Base-by-base conservation (phyloP, 108 stramenopile species). In the Thalassiosira profunda region DNA sequence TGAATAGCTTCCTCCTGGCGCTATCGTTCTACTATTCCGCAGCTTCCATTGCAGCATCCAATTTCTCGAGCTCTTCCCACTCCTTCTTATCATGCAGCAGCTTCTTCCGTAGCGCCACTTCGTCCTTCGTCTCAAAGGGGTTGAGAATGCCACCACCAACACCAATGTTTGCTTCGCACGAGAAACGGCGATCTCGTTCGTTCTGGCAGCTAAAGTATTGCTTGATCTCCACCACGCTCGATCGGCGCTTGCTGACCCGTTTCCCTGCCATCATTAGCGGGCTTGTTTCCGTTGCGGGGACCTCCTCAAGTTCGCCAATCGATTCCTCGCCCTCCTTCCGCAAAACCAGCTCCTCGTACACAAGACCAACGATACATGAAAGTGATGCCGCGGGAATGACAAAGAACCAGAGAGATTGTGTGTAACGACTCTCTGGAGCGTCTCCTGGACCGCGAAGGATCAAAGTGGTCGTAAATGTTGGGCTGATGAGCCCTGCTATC, bases 171-270 rank as follows among this genome's bases (percentile, higher is more conserved):
- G 62, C 47, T 28, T 63, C 62, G 20, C 47, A 28, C 47, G 62
- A 63, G 24, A 41, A 25, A 7, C 80, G 74, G 10, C 70, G 58
- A 44, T 49, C 51, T 5, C 76, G 64, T 43, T 76, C 75, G 0
- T 61, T 64, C 28, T 34, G 26, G 23, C 54, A 34, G 4, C 38
- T 49, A 41, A 69, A 69, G 35, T 52, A 52, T 62, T 74, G 65
- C 33, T 58, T 36, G 10, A 78, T 69, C 20, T 25, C 29, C 0
- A 69, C 38, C 29, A 69, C 40, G 51, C 72, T 79, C 4, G 77
- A 78, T 40, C 81, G 72, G 18, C 72, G 66, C 30, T 31, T 63
- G 1, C 33, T 49, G 12, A 8, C 41, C 2, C 29, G 38, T 17
- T 47, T 63, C 3, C 25, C 45, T n/a, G 4, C 30, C 14, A 26